These are phyloP conservation scores for Russula emetica DNA, from an alignment of 768 basidiomycete species.

Conservation along the genomic window DNA sequence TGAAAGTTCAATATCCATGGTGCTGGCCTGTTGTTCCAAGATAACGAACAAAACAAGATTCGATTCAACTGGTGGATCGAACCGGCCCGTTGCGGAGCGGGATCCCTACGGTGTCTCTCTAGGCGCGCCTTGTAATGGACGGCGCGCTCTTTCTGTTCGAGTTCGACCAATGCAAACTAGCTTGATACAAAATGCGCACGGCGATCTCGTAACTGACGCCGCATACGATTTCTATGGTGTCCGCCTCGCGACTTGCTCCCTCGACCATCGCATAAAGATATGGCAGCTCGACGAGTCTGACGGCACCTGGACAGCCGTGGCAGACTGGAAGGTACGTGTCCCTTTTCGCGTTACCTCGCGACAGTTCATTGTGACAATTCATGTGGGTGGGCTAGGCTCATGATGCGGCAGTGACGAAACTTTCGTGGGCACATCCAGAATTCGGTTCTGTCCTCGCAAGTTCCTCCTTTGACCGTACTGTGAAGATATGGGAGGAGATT, in stretches of 20 bases:
- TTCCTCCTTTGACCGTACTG: slow-evolving; percentile 84
- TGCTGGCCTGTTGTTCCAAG: neutral
- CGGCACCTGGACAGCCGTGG: slow-evolving; percentile 72
- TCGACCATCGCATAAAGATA: slow-evolving; percentile 86
- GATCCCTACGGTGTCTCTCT: no score
- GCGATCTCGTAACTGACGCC: slow-evolving; percentile 78
- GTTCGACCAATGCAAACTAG: slow-evolving; percentile 69
- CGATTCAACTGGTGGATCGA: no score
- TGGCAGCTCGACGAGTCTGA: slow-evolving; percentile 73
- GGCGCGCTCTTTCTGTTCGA: neutral
- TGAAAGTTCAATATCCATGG: slow-evolving; percentile 11
- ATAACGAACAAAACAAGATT: no score
- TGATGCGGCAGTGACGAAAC: slow-evolving; percentile 78
- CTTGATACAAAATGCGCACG: slow-evolving; percentile 72
- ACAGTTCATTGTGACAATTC: slow-evolving; percentile 3
- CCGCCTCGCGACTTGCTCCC: slow-evolving; percentile 70
- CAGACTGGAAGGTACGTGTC: slow-evolving; percentile 81
- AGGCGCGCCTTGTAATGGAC: neutral
- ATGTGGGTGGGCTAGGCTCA: slow-evolving; percentile 61
- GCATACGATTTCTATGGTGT: slow-evolving; percentile 90
- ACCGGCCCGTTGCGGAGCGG: slow-evolving; percentile 15
- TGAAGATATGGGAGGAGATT: slow-evolving; percentile 87
- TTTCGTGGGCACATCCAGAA: slow-evolving; percentile 91
- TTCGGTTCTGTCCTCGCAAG: slow-evolving; percentile 86
- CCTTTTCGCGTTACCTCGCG: neutral